Evolutionary conservation across 768 basidiomycete species (phyloP), one percentile per base, ranked within the genome.

Genomic region (Suillus sp.): DNA sequence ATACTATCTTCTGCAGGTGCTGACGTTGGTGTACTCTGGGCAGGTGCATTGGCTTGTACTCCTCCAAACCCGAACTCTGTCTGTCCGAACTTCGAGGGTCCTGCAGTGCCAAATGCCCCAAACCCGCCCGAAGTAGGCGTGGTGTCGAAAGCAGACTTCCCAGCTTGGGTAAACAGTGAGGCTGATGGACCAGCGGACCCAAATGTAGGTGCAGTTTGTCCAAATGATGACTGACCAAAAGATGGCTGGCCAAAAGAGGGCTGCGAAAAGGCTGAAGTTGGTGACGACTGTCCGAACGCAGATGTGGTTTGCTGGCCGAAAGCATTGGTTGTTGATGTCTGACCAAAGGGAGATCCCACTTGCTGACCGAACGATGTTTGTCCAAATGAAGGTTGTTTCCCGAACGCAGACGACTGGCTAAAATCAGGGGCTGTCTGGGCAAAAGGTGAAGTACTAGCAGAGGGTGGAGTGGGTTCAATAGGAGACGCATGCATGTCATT

Each of bases 281-380:
- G 62, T 50, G 73, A 37, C 0, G 77, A 63, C 62, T 78, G 76
- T 50, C 77, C 76, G 59, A 82, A 79, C 2, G 38, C 59, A 42
- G 77, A 60, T 35, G 61, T 32, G 4, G 61, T 34, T 20, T 68
- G 73, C 56, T 51, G 35, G 59, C 73, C 64, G 64, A 78, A 68
- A 13, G 72, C 67, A 4, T 38, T 56, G 14, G 14, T 37, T 35
- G 71, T 59, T 50, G 76, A 66, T 27, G 74, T 47, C 59, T 74
- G 76, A 25, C 80, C 75, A 64, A 81, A 81, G 10, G 71, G 70
- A 60, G 79, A 50, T 11, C 75, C 59, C 4, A 74, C 59, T 16
- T 67, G 68, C 34, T 70, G 76, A 57, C 74, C 73, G 64, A 78
- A 79, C 13, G 67, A 59, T n/a, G 72, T 25, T 37, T 56, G 55